Base-by-base conservation (phyloP, 208 protist species). In the Crithidia fasciculata region DNA sequence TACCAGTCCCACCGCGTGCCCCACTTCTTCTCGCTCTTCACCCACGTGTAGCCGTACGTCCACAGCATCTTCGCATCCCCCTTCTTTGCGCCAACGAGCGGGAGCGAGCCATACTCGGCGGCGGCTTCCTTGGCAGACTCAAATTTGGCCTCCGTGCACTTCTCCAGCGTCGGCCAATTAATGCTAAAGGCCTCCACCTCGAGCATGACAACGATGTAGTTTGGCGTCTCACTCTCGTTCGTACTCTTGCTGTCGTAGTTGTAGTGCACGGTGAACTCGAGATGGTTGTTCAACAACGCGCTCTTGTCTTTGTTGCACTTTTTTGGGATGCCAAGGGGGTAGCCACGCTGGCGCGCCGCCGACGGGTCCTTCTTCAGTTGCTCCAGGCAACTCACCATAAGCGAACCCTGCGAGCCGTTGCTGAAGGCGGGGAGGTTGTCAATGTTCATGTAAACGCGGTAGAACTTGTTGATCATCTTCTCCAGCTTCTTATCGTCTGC, bases 1-100 rank as follows among this genome's bases (percentile, higher is more conserved):
- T 99, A 99, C 10, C 82, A 75, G 69, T 99, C 98, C 98, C 98
- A 99, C 15, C 98, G 94, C 36, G 97, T 97, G 3, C 95, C 93
- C 98, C 98, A 99, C 39, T 85, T 55, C 19, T 98, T 69, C 52
- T 95, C 84, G 36, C 78, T 64, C 47, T 64, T 41, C 53, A 81
- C 55, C 93, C 93, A 98, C 43, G 52, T 71, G n/a, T 97, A 89
- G 66, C 90, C 86, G 78, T 97, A 98, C 40, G 95, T 91, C 91
- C 90, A 98, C 53, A 83, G 74, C 19, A 96, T 78, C 0, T 3
- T 74, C 18, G 41, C 19, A 2, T 53, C 50, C 4, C 56, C 73
- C 7, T 68, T 43, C 45, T 67, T 66, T 36, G 93, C 65, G 40
- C 85, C 75, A 16, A 63, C 56, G 45, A 85, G 65, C 16, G n/a